Evolutionary conservation across 2,329 filamentous ascomycete species (phyloP).

Genomic region (Fusarium cicatricum): DNA sequence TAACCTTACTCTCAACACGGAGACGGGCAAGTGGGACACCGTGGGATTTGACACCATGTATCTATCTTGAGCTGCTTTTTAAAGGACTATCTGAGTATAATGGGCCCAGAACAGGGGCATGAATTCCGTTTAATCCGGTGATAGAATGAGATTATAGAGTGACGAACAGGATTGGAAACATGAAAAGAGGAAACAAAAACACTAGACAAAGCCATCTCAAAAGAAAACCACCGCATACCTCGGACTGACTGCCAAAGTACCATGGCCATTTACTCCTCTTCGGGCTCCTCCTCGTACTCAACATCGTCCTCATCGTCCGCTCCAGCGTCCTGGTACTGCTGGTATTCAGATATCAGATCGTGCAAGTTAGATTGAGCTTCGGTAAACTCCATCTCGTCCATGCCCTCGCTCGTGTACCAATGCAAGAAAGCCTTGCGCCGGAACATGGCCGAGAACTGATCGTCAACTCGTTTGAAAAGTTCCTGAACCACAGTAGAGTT

Average conservation of each 20-base stretch:
- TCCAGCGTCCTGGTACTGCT: constrained; percentile 99
- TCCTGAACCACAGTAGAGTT: constrained; percentile 99
- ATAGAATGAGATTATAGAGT: too few relatives aligned
- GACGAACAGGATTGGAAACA: too few relatives aligned
- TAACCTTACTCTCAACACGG: constrained; percentile 27
- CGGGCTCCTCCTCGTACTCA: constrained; percentile 70
- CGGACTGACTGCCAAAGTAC: too few relatives aligned
- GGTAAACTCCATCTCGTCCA: constrained; percentile 99
- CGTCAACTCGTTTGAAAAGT: constrained; percentile 99
- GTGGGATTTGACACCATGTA: constrained; percentile 24
- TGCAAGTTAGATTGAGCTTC: constrained; percentile 99
- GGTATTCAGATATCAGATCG: constrained; percentile 98
- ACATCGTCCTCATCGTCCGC: constrained; percentile 97
- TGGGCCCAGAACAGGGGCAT: too few relatives aligned
- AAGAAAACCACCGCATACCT: too few relatives aligned
- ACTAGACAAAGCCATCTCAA: too few relatives aligned
- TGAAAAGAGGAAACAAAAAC: too few relatives aligned
- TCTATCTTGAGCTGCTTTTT: not conserved
- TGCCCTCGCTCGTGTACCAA: constrained; percentile 99
- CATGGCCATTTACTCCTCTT: too few relatives aligned
- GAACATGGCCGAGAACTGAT: constrained; percentile 99
- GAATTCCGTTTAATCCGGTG: too few relatives aligned
- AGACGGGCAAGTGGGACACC: constrained; percentile 25
- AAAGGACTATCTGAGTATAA: too few relatives aligned
- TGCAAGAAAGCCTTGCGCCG: constrained; percentile 99